Evolutionary conservation across 2,329 filamentous ascomycete species (phyloP), one percentile per base, ranked within the genome.

Genomic region (Scedosporium boydii): DNA sequence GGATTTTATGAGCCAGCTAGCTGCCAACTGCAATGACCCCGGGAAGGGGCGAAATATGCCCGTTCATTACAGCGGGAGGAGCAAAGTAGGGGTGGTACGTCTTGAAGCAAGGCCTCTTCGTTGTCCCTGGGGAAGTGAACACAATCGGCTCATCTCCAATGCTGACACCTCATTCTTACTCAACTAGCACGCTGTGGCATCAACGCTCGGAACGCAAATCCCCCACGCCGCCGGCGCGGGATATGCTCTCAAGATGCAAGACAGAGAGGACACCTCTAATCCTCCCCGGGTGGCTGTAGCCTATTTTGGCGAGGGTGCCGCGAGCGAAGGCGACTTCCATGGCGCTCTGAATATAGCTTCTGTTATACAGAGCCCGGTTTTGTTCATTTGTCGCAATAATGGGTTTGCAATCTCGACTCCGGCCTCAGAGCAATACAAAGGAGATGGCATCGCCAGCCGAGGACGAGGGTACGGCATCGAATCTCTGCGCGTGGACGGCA

Each of bases 1-100:
- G 58, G 87, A 98, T 64, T 98, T 98, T 71, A 98, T 99, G 95
- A 89, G 86, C 68, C 95, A 99, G 73, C 77, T 99, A 7, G 97
- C 98, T 76, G 87, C 93, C 21, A 98, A 96, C 71, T 83, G 79
- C 61, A 84, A 91, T 66, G 95, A 99, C 69, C 75, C 81, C 0
- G 93, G 93, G 1, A 83, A 82, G 64, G 95, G 93, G 1, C 86
- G 93, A 65, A 98, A 96, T 70, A 99, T 99, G 95, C 95, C 95
- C 0, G 90, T 98, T 14, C 95, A 99, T 75, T 99, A 98, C 23
- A 23, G 23, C 70, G 93, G 93, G 57, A 91, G 88, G 73, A 85
- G 82, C 63, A 87, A 90, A 66, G 79, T 96, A 63, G 91, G 96
- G 68, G 92, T 96, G 70, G 89, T 93, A 72, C 72, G 84, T 78